Evolutionary conservation across 1,284 basidiomycete genomes (phyloP).

Genomic region (Cerrena zonata): DNA sequence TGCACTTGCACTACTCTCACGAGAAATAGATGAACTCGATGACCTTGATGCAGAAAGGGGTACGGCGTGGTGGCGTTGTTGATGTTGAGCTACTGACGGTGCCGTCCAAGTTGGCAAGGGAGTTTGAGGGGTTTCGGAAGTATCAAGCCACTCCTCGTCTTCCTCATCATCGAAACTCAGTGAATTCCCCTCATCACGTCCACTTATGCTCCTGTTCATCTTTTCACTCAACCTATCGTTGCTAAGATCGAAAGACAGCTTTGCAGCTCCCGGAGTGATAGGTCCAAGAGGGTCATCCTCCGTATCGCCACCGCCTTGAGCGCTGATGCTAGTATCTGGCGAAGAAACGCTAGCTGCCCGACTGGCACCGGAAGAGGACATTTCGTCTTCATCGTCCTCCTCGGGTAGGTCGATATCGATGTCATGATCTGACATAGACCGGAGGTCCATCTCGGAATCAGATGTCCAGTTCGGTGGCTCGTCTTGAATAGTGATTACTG

Average conservation of each 20-base stretch:
- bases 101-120: constrained; percentile 17
- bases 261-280: constrained; percentile 53
- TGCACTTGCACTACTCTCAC: constrained; percentile 7
- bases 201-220: constrained; percentile 16
- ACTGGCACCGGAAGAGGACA: constrained; percentile 37
- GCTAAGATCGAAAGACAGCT: constrained; percentile 37
- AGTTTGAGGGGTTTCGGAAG: constrained; percentile 34
- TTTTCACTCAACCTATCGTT: constrained; percentile 11
- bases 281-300: constrained; percentile 65
- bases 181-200: constrained; percentile 7
- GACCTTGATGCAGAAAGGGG: constrained; percentile 28
- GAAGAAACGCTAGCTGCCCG: constrained; percentile 17
- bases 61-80: constrained; percentile 20
- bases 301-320: constrained; percentile 38
- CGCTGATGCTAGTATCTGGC: constrained; percentile 20
- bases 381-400: constrained; percentile 28
- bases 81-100: constrained; percentile 6
- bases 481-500: constrained; percentile 73
- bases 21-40: constrained; percentile 23
- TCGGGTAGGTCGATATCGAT: constrained; percentile 44
- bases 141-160: constrained; percentile 66
- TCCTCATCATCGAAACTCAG: constrained; percentile 42
- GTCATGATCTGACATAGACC: constrained; percentile 74
- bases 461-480: constrained; percentile 79
- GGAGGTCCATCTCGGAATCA: constrained; percentile 72